Base-by-base conservation (phyloP, 495 filamentous ascomycete genomes). In the Trichoderma virens region DNA sequence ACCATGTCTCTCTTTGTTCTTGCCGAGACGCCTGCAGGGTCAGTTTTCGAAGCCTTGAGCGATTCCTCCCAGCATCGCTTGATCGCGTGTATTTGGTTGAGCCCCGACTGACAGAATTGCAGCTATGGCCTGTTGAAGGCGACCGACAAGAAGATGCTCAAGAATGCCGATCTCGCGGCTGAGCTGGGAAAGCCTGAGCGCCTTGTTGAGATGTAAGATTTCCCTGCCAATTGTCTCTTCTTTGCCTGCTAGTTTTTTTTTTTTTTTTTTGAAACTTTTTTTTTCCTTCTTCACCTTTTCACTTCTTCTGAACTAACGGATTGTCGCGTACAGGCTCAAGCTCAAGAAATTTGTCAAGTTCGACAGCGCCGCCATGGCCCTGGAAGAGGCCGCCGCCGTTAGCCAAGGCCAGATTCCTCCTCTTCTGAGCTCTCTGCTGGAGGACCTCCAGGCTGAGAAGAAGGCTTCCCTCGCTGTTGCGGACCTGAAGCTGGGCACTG, bases 311-410 rank as follows among this genome's bases (percentile, higher is more conserved):
- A 13, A 35, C 60, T 62, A 38, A 62, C 32, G 39, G 60, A 1
- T 30, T 16, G 27, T 56, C 51, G 64, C 65, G 56, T 67, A 51
- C 70, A 96, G 92, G 74, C 74, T 99, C 72, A 97, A 96, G 76
- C 80, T 97, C 74, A 98, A 97, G 85, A 87, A 91, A 74, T 98
- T 99, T 77, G 82, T 88, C 74, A 97, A 97, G 80, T 99, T 97
- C 76, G 91, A 96, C 70, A 96, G 90, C 73, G 91, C 94, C 63
- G 88, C 89, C 27, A 82, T 78, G 62, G 94, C 95, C 61, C 78
- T 98, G 43, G 89, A 94, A 72, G 94, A 99, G 82, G 88, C 90
- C 67, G 84, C 92, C 31, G 84, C 92, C 27, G 72, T 99, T 28
- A 88, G 90, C 59, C 93, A 97, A 72, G 91, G 92, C 70, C 97